phyloP scores from a whole-genome alignment of 163 green algal species.

The Chloroidium sp. region DNA sequence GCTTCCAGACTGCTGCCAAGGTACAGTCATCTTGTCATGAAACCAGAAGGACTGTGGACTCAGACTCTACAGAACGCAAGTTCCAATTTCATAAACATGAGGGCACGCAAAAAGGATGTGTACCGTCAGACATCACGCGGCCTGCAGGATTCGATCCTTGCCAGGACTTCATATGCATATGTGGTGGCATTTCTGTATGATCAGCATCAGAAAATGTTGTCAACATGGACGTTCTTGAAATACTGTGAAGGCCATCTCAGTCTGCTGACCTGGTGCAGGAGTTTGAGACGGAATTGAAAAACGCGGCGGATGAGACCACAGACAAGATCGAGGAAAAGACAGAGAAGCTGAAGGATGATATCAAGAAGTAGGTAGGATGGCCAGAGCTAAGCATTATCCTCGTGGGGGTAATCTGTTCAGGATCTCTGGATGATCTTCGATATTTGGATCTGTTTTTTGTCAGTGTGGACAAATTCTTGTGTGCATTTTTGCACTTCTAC shows the following conservation, averaged over 20 bases:
- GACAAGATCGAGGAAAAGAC: constrained; percentile 2
- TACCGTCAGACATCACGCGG: background rate
- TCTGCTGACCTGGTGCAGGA: constrained; percentile 27
- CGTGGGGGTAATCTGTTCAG: too few relatives aligned
- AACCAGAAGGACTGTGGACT: background rate
- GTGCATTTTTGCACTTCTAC: too few relatives aligned
- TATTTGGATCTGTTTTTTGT: too few relatives aligned
- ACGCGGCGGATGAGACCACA: constrained; percentile 8
- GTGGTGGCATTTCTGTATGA: too few relatives aligned
- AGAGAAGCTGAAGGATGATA: background rate
- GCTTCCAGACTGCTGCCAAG: constrained; percentile 82
- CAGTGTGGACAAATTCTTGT: too few relatives aligned
- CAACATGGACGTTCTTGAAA: too few relatives aligned
- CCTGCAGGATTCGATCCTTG: too few relatives aligned
- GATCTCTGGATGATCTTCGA: too few relatives aligned
- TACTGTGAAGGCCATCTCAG: background rate
- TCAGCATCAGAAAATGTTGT: too few relatives aligned
- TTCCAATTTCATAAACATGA: background rate
- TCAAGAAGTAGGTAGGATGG: too few relatives aligned
- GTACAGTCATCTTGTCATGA: constrained; percentile 17
- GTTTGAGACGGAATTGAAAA: constrained; percentile 73
- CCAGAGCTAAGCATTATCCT: too few relatives aligned
- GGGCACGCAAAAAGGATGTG: background rate
- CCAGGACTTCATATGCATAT: too few relatives aligned
- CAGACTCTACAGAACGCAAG: background rate